phyloP scores from a whole-genome alignment of 108 stramenopile genomes.

The Pseudonitzschia pungens region DNA sequence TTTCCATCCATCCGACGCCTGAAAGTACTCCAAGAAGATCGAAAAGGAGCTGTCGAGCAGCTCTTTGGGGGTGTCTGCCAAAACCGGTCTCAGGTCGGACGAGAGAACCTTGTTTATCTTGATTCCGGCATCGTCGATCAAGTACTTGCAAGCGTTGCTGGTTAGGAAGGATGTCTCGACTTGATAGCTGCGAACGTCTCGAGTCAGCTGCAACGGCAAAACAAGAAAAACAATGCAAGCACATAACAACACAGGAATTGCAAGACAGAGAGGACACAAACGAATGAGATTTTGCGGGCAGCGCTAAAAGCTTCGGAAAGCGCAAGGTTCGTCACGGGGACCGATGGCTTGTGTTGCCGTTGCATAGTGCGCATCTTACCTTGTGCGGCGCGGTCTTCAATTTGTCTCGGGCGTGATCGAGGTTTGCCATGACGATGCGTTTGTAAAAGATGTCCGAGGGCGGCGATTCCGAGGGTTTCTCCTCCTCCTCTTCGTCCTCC shows the following conservation, averaged over 20 bases:
- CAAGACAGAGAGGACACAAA: neutral
- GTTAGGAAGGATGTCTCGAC: conserved; percentile 61
- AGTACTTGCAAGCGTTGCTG: conserved; percentile 39
- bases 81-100: conserved; percentile 41
- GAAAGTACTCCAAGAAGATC: conserved; percentile 58
- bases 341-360: neutral
- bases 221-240: neutral
- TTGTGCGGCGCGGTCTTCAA: conserved; percentile 55
- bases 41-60: conserved; percentile 52
- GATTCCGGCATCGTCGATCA: conserved; percentile 45
- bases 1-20: conserved; percentile 51
- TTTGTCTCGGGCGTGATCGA: conserved; percentile 58
- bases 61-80: conserved; percentile 34
- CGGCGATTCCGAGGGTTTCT: neutral
- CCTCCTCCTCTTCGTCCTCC: too few relatives aligned
- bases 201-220: conserved; percentile 9
- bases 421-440: conserved; percentile 54
- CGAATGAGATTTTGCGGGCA: neutral
- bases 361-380: neutral
- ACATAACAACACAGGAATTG: too few relatives aligned
- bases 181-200: conserved; percentile 59
- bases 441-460: conserved; percentile 64
- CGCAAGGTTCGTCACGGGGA: too few relatives aligned
- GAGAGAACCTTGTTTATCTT: conserved; percentile 45
- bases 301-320: neutral